phyloP scores from a whole-genome alignment of 495 filamentous ascomycete genomes.

The Tetracladium setigerum region DNA sequence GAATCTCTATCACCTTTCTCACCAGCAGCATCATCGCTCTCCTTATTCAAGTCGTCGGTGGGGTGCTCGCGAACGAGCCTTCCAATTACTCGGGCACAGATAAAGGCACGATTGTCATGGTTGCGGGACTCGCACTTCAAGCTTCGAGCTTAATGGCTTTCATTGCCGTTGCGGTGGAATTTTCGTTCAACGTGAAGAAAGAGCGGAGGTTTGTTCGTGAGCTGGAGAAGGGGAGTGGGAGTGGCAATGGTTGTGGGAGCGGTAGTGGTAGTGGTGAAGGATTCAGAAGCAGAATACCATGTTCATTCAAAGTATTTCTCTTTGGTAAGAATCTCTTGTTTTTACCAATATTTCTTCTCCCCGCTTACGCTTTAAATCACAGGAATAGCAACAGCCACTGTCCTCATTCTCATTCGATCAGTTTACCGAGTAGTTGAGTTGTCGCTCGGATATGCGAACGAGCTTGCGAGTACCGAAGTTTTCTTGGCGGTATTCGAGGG shows the following conservation, averaged over 20 bases:
- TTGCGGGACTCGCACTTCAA: conserved; percentile 55
- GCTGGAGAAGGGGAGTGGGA: too few species aligned
- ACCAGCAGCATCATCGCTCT: conserved; percentile 54
- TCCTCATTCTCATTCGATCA: conserved; percentile 27
- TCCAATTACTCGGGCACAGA: conserved; percentile 27
- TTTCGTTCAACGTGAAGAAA: conserved; percentile 15
- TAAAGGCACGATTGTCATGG: conserved; percentile 55
- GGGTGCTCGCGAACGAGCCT: conserved; percentile 45
- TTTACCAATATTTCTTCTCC: background rate
- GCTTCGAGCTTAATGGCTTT: conserved; percentile 43
- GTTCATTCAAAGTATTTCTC: too few species aligned
- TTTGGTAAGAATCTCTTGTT: too few species aligned
- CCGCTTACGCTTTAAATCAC: too few species aligned
- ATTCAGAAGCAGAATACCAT: too few species aligned
- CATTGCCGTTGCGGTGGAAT: conserved; percentile 34
- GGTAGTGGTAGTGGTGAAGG: conserved; percentile 13
- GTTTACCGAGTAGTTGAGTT: conserved; percentile 28
- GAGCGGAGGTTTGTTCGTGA: background rate
- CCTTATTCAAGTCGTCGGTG: conserved; percentile 53
- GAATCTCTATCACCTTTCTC: conserved; percentile 42
- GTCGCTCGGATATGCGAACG: conserved; percentile 22
- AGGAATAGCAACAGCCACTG: conserved; percentile 11
- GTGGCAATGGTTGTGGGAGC: conserved; percentile 18
- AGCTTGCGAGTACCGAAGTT: conserved; percentile 26
- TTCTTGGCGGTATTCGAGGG: conserved; percentile 29